Percentiles rank a stretch among this genome's conserved stretches.
Conservation (phyloP, 2,329 filamentous ascomycete genomes). For the Fusarium succisae region DNA sequence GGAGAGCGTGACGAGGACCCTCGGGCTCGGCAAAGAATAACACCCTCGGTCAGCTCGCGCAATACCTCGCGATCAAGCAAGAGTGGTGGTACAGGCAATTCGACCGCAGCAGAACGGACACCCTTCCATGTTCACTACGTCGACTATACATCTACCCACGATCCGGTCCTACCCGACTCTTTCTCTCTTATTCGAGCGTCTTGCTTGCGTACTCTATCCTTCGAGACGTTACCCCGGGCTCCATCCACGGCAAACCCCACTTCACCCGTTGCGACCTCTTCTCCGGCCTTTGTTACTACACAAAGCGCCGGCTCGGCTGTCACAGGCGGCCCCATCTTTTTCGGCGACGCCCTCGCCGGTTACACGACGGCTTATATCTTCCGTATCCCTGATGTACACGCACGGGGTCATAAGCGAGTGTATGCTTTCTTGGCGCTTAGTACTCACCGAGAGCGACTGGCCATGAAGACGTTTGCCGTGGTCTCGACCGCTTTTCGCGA, state of each 20-base stretch:
- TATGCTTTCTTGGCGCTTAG: constrained; percentile 74
- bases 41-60: constrained; percentile 55
- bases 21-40: constrained; percentile 53
- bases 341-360: constrained; percentile 70
- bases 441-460: constrained; percentile 70
- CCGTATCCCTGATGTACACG: constrained; percentile 73
- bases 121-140: constrained; percentile 70
- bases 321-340: constrained; percentile 74
- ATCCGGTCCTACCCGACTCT: constrained; percentile 67
- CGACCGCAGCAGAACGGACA: constrained; percentile 56
- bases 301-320: constrained; percentile 63
- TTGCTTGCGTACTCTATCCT: constrained; percentile 72
- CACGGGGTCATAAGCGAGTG: constrained; percentile 73
- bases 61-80: constrained; percentile 63
- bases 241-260: constrained; percentile 55
- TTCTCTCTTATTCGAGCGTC: constrained; percentile 74
- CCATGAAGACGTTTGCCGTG: constrained; percentile 73
- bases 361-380: constrained; percentile 78
- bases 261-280: constrained; percentile 49
- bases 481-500: constrained; percentile 71
- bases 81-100: constrained; percentile 56
- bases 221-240: constrained; percentile 70
- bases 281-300: constrained; percentile 63
- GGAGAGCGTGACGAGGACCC: constrained; percentile 57
- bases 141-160: constrained; percentile 75